Conservation (phyloP, 441 rosid genomes). For the Flueggea neowawraea region DNA sequence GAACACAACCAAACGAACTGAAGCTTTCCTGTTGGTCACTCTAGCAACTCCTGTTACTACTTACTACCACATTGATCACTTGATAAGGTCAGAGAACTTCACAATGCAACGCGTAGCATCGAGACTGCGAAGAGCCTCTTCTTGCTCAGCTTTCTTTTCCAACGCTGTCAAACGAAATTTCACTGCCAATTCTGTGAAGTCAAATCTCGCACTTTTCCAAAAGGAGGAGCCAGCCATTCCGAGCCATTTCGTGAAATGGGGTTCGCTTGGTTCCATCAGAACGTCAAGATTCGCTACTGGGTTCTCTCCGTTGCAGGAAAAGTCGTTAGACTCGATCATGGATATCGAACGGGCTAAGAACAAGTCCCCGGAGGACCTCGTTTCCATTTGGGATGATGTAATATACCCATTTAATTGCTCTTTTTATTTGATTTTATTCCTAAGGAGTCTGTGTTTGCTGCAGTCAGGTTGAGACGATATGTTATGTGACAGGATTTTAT, state of each 20-base stretch:
- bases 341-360: constrained; percentile 63
- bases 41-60: no score
- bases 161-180: constrained; percentile 22
- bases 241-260: constrained; percentile 44
- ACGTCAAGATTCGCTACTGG: constrained; percentile 75
- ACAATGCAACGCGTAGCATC: constrained; percentile 37
- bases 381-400: constrained; percentile 90
- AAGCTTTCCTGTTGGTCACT: no score
- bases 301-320: constrained; percentile 73
- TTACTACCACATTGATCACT: no score
- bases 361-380: constrained; percentile 69
- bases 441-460: no score
- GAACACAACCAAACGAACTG: no score
- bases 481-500: no score
- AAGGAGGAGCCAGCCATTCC: constrained; percentile 40
- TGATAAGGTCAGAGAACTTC: no score
- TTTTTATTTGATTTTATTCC: not conserved
- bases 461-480: no score
- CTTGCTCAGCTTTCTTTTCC: not conserved
- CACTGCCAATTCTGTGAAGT: constrained; percentile 23
- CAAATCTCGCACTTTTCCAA: constrained; percentile 8
- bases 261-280: constrained; percentile 60
- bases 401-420: constrained; percentile 2
- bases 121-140: constrained; percentile 13
- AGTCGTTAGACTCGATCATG: constrained; percentile 84